A percentile compares a stretch with the other conserved stretches of the same genome.
Evolutionary conservation across 1,284 basidiomycete genomes (phyloP).

Genomic region (Tilletia caries): DNA sequence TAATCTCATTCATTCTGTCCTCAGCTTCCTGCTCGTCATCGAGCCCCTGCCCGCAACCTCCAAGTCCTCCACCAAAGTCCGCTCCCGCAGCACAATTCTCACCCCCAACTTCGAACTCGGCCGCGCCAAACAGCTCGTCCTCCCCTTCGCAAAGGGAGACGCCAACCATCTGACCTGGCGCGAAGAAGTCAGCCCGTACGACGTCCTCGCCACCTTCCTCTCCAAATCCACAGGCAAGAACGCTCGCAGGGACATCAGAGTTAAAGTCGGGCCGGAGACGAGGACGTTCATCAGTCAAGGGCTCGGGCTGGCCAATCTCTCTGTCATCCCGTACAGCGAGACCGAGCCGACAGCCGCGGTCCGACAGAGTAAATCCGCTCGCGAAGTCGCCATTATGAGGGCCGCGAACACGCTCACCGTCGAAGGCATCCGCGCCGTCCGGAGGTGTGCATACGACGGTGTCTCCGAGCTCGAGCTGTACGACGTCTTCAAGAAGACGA

Average conservation of each 20-base stretch:
- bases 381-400: constrained; percentile 15
- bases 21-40: constrained; percentile 64
- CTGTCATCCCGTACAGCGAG: constrained; percentile 24
- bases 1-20: too few relatives aligned
- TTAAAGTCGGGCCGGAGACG: constrained; percentile 64
- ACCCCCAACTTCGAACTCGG: constrained; percentile 74
- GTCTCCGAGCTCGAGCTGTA: constrained; percentile 71
- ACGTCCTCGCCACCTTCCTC: constrained; percentile 60
- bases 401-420: constrained; percentile 64
- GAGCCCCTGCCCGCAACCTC: constrained; percentile 55
- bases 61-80: constrained; percentile 33
- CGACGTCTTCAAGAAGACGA: constrained; percentile 23
- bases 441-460: constrained; percentile 65
- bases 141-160: constrained; percentile 58
- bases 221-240: constrained; percentile 29
- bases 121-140: constrained; percentile 63
- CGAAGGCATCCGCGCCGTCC: constrained; percentile 68
- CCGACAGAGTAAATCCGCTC: constrained; percentile 8
- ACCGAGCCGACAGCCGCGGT: not conserved
- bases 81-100: constrained; percentile 62
- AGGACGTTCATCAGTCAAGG: constrained; percentile 60
- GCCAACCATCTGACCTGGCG: constrained; percentile 68
- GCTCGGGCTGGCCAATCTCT: constrained; percentile 53
- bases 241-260: constrained; percentile 46
- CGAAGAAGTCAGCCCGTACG: constrained; percentile 70